phyloP scores from a whole-genome alignment of 2,329 filamentous ascomycete species.

The Byssochlamys sp. region DNA sequence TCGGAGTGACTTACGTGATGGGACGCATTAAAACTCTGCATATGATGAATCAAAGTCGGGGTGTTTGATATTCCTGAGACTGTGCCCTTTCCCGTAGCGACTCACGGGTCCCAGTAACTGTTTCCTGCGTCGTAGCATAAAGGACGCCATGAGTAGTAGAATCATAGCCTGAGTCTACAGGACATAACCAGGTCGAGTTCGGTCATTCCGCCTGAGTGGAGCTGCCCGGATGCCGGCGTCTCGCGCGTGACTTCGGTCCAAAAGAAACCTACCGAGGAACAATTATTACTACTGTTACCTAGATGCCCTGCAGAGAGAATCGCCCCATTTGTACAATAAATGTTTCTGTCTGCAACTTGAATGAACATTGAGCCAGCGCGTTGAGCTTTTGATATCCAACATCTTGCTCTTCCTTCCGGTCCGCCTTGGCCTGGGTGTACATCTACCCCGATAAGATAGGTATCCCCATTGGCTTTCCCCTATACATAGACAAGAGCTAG shows the following conservation, averaged over 20 bases:
- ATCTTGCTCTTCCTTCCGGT: too few relatives aligned
- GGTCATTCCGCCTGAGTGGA: neutral
- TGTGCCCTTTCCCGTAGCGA: conserved; percentile 1
- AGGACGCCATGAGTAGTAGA: neutral
- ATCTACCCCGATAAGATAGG: too few relatives aligned
- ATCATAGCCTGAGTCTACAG: neutral
- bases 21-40: conserved; percentile 4
- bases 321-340: too few relatives aligned
- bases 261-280: neutral
- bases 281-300: neutral
- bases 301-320: neutral
- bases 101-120: neutral
- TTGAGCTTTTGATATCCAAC: too few relatives aligned
- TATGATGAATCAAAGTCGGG: conserved; percentile 14
- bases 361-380: too few relatives aligned
- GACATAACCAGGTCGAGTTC: neutral
- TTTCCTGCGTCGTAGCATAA: neutral
- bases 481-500: too few relatives aligned
- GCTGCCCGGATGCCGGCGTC: neutral
- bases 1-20: conserved; percentile 5
- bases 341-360: too few relatives aligned
- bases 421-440: too few relatives aligned
- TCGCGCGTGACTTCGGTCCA: neutral
- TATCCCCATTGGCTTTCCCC: too few relatives aligned
- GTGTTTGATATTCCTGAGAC: conserved; percentile 14